Evolutionary conservation across 2,329 filamentous ascomycete genomes (phyloP), one percentile per base, ranked within the genome.

Genomic region (Colletotrichum lini): DNA sequence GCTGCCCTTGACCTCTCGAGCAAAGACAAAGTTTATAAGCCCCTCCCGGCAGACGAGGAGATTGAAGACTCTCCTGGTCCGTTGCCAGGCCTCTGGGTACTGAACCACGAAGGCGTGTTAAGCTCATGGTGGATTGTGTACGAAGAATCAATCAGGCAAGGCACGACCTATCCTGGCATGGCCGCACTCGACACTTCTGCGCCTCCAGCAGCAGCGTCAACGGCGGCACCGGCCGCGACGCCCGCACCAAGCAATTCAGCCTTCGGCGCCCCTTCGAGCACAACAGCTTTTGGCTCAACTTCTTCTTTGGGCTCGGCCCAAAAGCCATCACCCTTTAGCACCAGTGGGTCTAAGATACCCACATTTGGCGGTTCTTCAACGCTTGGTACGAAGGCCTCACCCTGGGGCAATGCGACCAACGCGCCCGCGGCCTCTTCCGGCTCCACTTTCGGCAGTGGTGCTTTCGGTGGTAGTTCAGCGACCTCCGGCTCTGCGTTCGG

Each of bases 91-190:
- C 86, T 98, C 52, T 92, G 96, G 87, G 88, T 94, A 40, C 85
- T 99, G 18, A 98, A 97, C 72, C 92, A 98, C 74, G 94, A 98
- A 77, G 96, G 96, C 74, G 84, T 97, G 12, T 85, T 99, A 18
- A 91, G 90, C 56, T 88, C 91, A 15, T 99, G 96, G 95, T 98
- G 96, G 94, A 83, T 98, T 53, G 89, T 98, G 23, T 98, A 98
- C 82, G 90, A 93, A 45, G 94, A 97, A 52, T 95, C 96, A 2
- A 91, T 99, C 72, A 90, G 92, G 70, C 86, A 92, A 75, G 91
- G 91, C 4, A 90, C 89, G 8, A 89, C 90, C 0, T 98, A 95
- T 79, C 88, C 92, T 50, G 93, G 93, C 5, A 84, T 98, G 73
- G 84, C 87, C 23, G 64, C 77, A 40, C 69, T 79, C 74, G 76